These are phyloP conservation scores for Farysia itapuensis DNA, from an alignment of 1,284 basidiomycete species.

Conservation along the genomic window DNA sequence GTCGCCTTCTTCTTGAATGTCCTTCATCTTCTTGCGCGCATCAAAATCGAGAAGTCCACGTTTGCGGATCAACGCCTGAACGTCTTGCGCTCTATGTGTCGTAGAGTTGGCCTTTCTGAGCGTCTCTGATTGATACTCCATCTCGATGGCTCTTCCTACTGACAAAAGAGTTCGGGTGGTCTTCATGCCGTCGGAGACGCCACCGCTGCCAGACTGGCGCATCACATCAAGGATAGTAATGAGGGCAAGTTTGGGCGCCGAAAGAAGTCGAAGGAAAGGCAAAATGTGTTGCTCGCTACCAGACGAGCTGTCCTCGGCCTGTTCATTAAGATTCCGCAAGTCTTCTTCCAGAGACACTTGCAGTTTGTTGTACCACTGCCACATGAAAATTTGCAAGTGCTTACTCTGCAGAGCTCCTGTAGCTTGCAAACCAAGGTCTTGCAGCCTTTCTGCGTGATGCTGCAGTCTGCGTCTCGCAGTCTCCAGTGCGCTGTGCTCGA, in stretches of 20 bases:
- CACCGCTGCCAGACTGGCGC: conserved; percentile 76
- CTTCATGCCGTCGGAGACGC: conserved; percentile 84
- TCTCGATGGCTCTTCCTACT: conserved; percentile 83
- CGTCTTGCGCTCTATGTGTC: conserved; percentile 41
- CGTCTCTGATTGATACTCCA: conserved; percentile 63
- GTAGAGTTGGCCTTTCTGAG: conserved; percentile 45
- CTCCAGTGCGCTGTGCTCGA: conserved; percentile 55
- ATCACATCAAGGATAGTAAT: conserved; percentile 89
- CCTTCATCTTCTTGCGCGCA: conserved; percentile 44
- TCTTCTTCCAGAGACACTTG: conserved; percentile 35
- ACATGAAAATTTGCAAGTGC: conserved; percentile 57
- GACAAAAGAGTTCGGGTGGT: conserved; percentile 79
- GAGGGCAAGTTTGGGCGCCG: conserved; percentile 77
- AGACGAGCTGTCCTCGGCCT: conserved; percentile 5
- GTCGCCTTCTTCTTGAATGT: conserved; percentile 65
- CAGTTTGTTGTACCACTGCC: conserved; percentile 56
- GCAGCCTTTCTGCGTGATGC: conserved; percentile 42
- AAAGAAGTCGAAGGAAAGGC: conserved; percentile 76
- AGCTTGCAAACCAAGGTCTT: conserved; percentile 44
- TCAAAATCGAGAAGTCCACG: conserved; percentile 43
- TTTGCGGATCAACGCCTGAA: conserved; percentile 32
- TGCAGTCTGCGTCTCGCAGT: conserved; percentile 52
- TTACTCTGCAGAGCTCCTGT: conserved; percentile 41
- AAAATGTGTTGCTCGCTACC: conserved; percentile 43
- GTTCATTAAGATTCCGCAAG: conserved; percentile 16